Evolutionary conservation across 768 basidiomycete genomes (phyloP).

Genomic region (Suillus cothurnatus): DNA sequence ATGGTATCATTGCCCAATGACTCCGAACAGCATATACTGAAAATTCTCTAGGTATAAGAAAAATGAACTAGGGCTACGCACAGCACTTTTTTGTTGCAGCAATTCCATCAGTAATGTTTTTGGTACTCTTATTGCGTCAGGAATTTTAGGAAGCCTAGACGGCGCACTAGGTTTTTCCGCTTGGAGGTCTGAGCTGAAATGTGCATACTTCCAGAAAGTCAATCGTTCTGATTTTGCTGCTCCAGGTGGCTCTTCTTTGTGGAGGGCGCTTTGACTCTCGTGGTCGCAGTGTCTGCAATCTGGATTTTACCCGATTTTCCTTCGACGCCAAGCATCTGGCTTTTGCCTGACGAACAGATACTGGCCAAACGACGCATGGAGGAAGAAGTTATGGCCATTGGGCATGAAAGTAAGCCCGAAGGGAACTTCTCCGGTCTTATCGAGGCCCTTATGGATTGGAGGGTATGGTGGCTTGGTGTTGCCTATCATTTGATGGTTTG

Average conservation of each 20-base stretch:
- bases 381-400: constrained; percentile 60
- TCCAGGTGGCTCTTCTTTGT: constrained; percentile 71
- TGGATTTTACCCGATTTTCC: constrained; percentile 78
- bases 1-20: constrained; percentile 42
- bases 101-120: constrained; percentile 79
- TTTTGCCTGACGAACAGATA: constrained; percentile 54
- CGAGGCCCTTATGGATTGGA: constrained; percentile 70
- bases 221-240: background rate
- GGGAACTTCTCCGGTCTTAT: constrained; percentile 45
- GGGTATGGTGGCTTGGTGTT: constrained; percentile 77
- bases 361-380: constrained; percentile 59
- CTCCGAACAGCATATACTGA: background rate
- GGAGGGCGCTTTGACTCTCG: constrained; percentile 60
- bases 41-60: constrained; percentile 48
- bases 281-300: constrained; percentile 50
- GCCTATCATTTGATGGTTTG: constrained; percentile 56
- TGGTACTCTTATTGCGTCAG: constrained; percentile 74
- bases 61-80: constrained; percentile 66
- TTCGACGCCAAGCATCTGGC: constrained; percentile 55
- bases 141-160: constrained; percentile 71
- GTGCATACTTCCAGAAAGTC: background rate
- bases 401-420: constrained; percentile 40
- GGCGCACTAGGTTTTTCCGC: constrained; percentile 64
- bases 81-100: constrained; percentile 67
- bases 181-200: constrained; percentile 55